Conservation (phyloP, 768 basidiomycete genomes). For the Rickenella mellea region DNA sequence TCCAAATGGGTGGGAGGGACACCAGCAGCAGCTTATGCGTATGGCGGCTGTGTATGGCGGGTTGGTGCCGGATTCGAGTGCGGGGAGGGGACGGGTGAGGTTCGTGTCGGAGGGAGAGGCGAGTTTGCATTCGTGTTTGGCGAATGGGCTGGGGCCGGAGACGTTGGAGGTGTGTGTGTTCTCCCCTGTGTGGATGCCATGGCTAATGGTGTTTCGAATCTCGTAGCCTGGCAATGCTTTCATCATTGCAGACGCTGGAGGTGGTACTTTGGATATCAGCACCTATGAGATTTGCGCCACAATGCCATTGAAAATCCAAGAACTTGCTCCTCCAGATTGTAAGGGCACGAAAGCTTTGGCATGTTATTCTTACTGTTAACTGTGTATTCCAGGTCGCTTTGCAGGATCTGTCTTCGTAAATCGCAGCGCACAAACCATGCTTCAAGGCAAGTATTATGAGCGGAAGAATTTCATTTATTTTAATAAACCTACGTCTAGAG, state of each 20-base stretch:
- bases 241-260: constrained; percentile 72
- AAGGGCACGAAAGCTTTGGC: neutral
- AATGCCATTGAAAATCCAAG: neutral
- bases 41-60: constrained; percentile 32
- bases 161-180: constrained; percentile 2
- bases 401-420: constrained; percentile 32
- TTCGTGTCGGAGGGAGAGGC: constrained; percentile 49
- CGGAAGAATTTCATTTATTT: too few relatives aligned
- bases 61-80: constrained; percentile 25
- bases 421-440: constrained; percentile 20
- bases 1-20: constrained; percentile 39
- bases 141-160: constrained; percentile 22
- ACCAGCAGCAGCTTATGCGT: constrained; percentile 33
- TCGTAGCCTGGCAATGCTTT: constrained; percentile 48
- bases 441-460: constrained; percentile 20
- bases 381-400: constrained; percentile 21
- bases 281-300: neutral
- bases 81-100: constrained; percentile 27
- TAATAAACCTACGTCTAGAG: constrained; percentile 9
- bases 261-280: constrained; percentile 62
- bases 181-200: neutral
- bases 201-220: neutral
- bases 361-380: neutral
- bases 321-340: neutral
- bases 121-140: constrained; percentile 38